Evolutionary conservation across 1,284 basidiomycete species (phyloP).

Genomic region (Paramarasmius palmivorus): DNA sequence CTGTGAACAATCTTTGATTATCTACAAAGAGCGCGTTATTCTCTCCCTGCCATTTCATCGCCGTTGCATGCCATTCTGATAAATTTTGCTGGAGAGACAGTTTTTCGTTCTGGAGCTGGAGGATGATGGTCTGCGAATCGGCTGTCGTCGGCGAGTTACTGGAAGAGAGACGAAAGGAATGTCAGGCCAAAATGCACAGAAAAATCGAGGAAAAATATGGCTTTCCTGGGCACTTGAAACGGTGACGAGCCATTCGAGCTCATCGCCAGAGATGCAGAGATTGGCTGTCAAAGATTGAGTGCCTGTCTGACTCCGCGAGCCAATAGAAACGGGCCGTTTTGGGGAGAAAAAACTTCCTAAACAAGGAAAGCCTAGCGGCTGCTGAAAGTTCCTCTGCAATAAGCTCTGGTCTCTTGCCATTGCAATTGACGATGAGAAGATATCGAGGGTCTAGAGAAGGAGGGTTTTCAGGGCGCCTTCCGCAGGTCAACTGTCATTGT

Average conservation of each 20-base stretch:
- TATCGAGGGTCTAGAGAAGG: no score
- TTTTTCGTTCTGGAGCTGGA: not conserved
- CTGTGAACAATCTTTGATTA: not conserved
- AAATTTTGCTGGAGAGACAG: not conserved
- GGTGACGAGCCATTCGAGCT: not conserved
- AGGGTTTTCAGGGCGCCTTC: no score
- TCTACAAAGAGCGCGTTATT: not conserved
- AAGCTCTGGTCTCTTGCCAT: no score
- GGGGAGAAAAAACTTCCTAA: no score
- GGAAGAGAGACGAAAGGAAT: not conserved
- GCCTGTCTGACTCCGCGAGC: no score
- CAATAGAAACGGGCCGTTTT: no score
- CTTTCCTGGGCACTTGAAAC: not conserved
- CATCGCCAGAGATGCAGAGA: not conserved
- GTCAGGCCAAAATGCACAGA: not conserved
- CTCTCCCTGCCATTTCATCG: not conserved
- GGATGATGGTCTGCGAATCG: not conserved
- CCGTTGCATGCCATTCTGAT: not conserved
- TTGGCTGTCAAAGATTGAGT: no score
- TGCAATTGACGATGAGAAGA: no score
- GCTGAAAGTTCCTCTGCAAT: no score
- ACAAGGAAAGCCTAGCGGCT: no score
- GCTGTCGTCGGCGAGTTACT: not conserved
- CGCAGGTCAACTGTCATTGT: no score
- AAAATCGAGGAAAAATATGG: not conserved